These are phyloP conservation scores for Cercospora canescens DNA, from an alignment of 2,329 filamentous ascomycete species.

Conservation along the genomic window DNA sequence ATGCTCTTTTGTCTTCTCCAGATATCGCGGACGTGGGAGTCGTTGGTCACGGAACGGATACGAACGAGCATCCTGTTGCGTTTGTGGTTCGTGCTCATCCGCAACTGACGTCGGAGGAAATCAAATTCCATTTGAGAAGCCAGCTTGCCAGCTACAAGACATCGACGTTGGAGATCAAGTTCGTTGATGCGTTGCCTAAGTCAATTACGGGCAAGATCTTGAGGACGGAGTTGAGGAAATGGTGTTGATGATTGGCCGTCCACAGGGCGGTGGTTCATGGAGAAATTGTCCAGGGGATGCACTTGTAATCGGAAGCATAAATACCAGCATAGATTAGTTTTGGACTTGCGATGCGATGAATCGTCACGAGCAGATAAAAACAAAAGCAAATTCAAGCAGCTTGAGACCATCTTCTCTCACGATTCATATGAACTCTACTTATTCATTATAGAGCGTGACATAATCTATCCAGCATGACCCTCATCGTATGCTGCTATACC, in stretches of 20 bases:
- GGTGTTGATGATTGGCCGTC: neutral
- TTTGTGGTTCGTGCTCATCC: constrained; percentile 23
- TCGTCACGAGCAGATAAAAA: neutral
- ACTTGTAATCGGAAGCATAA: neutral
- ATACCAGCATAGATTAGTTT: neutral
- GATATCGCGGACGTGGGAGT: constrained; percentile 34
- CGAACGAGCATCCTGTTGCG: constrained; percentile 25
- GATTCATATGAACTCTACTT: neutral
- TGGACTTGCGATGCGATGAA: neutral
- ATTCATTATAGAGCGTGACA: neutral
- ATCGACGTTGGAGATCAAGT: constrained; percentile 22
- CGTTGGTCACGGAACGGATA: constrained; percentile 21
- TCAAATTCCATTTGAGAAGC: constrained; percentile 34
- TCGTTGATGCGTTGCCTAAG: constrained; percentile 35
- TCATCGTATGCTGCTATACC: constrained; percentile 25
- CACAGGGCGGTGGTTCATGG: neutral
- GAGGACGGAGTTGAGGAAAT: constrained; percentile 23
- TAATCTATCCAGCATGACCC: constrained; percentile 7
- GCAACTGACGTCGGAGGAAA: constrained; percentile 22
- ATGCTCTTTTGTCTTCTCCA: constrained; percentile 27
- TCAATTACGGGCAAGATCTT: constrained; percentile 35
- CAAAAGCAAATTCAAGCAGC: neutral
- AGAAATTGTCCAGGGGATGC: neutral
- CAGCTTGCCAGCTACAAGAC: constrained; percentile 42
- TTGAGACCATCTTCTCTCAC: neutral